Base-by-base conservation (phyloP, 1,284 basidiomycete genomes). In the Ustilago vetiveriae region DNA sequence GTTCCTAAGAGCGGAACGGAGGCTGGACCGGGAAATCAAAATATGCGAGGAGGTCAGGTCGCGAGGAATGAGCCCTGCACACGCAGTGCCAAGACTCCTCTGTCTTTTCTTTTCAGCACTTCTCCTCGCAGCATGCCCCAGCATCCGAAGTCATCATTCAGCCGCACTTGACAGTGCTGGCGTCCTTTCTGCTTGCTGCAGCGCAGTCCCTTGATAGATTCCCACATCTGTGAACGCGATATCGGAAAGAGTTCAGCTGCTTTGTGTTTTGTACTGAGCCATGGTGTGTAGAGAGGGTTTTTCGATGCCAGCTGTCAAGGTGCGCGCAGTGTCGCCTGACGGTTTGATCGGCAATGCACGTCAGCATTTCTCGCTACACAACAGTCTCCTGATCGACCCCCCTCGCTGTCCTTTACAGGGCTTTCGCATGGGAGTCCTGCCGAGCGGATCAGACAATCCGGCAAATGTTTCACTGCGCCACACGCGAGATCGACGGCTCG, bases 11-110 rank as follows among this genome's bases (percentile, higher is more conserved):
- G 27, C 39, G 53, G 53, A 56, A 55, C 45, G 45, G 43, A 36
- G 24, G 17, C n/a, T 11, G 38, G 29, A 14, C 16, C 22, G 38
- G 30, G 22, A 33, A 50, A 16, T 33, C 32, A 26, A 13, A 13
- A 51, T 43, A 59, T 59, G 56, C 49, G 44, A 51, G 56, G 56
- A 46, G 56, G 26, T 36, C 16, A 22, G 38, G 46, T 42, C 36
- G 30, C 37, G 43, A 59, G 56, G 56, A 52, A 59, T 52, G 56
- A 42, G 45, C 44, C 21, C 8, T 47, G 48, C 48, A 47, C 48
- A 32, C 42, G 6, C 16, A 3, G 36, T 35, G 14, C 33, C 21
- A 22, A 21, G 4, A 2, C 43, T 23, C 24, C 26, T 14, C 38
- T 45, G 19, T 36, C 27, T 29, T 27, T 2, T 5, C 30, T 23